Conservation (phyloP, 257 asterid species). For the Linaria vulgaris region DNA sequence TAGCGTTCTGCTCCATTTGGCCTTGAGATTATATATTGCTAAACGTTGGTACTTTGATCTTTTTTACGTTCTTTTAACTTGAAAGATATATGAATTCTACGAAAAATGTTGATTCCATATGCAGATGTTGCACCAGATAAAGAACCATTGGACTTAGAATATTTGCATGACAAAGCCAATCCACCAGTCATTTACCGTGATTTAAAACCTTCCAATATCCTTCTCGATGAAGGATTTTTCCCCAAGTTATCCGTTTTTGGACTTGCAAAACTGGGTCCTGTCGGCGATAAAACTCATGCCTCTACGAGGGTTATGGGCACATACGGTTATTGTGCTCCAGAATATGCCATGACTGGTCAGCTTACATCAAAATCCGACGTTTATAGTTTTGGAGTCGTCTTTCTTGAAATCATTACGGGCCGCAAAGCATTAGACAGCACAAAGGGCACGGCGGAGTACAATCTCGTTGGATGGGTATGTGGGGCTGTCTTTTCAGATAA, state of each 20-base stretch:
- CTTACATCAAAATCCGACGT: slow-evolving; percentile 95
- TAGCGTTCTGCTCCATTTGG: too few species aligned
- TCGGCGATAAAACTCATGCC: slow-evolving; percentile 96
- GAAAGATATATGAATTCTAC: too few species aligned
- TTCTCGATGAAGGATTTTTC: slow-evolving; percentile 82
- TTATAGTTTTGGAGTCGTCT: slow-evolving; percentile 97
- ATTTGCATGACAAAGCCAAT: slow-evolving; percentile 60
- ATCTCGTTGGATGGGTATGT: slow-evolving; percentile 98
- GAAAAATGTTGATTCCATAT: neutral
- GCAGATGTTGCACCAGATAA: slow-evolving; percentile 76
- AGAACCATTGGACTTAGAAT: slow-evolving; percentile 65
- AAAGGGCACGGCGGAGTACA: slow-evolving; percentile 76
- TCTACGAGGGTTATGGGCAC: slow-evolving; percentile 99
- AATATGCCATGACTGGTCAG: slow-evolving; percentile 98
- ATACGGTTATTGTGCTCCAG: slow-evolving; percentile 97
- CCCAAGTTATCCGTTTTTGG: slow-evolving; percentile 96
- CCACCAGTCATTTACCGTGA: slow-evolving; percentile 82
- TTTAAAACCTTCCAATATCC: slow-evolving; percentile 88
- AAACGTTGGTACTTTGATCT: neutral
- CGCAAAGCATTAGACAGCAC: slow-evolving; percentile 88
- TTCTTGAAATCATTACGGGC: slow-evolving; percentile 92
- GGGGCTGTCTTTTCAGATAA: neutral
- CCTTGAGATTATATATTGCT: too few species aligned
- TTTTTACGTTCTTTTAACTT: neutral
- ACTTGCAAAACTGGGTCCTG: slow-evolving; percentile 95